Evolutionary conservation across 305 asterid species (phyloP), one percentile per base, ranked within the genome.

Genomic region (Fraxinus sp.): DNA sequence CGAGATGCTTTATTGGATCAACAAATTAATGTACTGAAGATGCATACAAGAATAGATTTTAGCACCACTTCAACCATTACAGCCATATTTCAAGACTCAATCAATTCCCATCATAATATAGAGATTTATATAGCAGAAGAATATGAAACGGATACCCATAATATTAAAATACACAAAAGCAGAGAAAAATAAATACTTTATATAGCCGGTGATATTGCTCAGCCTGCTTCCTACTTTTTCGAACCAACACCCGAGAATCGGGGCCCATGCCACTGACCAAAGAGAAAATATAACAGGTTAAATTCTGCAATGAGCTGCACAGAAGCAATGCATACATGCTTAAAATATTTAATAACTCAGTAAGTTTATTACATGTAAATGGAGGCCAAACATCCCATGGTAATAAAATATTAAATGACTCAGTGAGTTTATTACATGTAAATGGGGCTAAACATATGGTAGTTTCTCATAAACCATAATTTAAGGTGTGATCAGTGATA

Each of bases 211-310:
- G 90, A 84, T 96, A 96, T 86, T 93, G 97, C 89, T 96, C 99
- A 20, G 98, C 98, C 80, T 93, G 98, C 88, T 96, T 96, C 88
- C 98, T 93, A 85, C 99, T 96, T 92, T 94, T 94, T 22, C 98
- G 91, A 79, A 96, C 97, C 91, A 96, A 90, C 87, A 96, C 99
- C 78, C 99, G 93, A 83, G 97, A 94, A 90, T 96, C 99, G 83
- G 99, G 98, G 16, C 99, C 99, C 99, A 96, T 96, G 75, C 99
- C 99, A 84, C 99, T 96, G 97, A 91, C 89, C 75, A 82, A 78
- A 82, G 32, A 70, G 78, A 64, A 80, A 80, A 75, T 37, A 7
- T 11, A 83, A 22, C 77, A 82, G 78, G 71, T 80, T 28, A 64
- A 13, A 33, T 64, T 78, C 77, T 75, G 30, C 57, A 59, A 81